A percentile compares a stretch with the other conserved stretches of the same genome.
These are phyloP conservation scores for Wickerhamomyces kurtzmanii DNA, from an alignment of 805 yeast species.

Conservation along the genomic window DNA sequence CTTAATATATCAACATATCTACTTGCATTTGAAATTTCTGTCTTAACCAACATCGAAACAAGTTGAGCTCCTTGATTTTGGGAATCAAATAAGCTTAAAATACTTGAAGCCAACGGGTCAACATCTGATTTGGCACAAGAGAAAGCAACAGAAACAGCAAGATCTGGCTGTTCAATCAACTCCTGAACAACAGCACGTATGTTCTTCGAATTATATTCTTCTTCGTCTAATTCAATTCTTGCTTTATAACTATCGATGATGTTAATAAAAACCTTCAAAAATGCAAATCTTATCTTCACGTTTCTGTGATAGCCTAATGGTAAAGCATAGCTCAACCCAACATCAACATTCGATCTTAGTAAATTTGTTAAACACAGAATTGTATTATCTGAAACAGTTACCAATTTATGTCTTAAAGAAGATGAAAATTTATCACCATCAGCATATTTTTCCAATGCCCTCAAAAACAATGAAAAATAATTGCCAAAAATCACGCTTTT, in stretches of 20 bases:
- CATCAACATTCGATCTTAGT: conserved; percentile 62
- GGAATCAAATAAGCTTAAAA: conserved; percentile 43
- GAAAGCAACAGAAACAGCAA: conserved; percentile 43
- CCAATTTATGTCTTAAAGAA: conserved; percentile 40
- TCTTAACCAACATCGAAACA: conserved; percentile 43
- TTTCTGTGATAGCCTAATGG: conserved; percentile 74
- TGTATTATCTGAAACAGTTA: conserved; percentile 50
- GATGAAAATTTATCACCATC: conserved; percentile 23
- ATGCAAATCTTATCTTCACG: conserved; percentile 54
- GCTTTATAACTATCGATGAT: conserved; percentile 33
- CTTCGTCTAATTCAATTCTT: conserved; percentile 17
- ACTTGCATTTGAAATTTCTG: conserved; percentile 51
- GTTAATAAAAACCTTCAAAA: conserved; percentile 68
- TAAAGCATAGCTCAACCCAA: conserved; percentile 66
- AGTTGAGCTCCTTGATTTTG: conserved; percentile 33
- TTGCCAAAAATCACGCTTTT: conserved; percentile 58
- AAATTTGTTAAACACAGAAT: conserved; percentile 59
- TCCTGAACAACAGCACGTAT: conserved; percentile 15
- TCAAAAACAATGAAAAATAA: conserved; percentile 51
- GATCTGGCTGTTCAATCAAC: conserved; percentile 26
- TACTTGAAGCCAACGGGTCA: conserved; percentile 58
- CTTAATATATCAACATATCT: conserved; percentile 68
- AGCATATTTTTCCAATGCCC: conserved; percentile 29
- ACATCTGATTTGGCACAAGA: conserved; percentile 62
- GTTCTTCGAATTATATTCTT: conserved; percentile 4